Conservation (phyloP, 805 yeast species). For the Kuraishia capsulata region DNA sequence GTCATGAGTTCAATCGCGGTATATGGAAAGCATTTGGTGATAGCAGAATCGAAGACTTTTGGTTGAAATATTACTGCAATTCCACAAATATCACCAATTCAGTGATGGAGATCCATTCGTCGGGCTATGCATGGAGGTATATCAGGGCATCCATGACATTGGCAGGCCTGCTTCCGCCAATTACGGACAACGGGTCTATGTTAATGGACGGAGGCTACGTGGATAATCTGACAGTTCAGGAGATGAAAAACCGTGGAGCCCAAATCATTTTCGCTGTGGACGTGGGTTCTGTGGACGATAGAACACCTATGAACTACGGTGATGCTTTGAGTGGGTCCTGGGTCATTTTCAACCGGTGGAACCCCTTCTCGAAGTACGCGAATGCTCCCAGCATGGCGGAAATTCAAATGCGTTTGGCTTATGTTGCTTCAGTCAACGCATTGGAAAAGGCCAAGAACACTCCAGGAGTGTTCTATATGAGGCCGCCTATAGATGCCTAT, state of each 20-base stretch:
- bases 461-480: conserved; percentile 75
- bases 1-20: conserved; percentile 94
- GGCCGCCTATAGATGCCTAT: conserved; percentile 91
- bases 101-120: conserved; percentile 86
- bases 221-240: conserved; percentile 86
- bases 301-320: conserved; percentile 84
- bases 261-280: conserved; percentile 84
- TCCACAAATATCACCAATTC: conserved; percentile 94
- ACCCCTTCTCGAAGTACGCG: conserved; percentile 82
- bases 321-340: conserved; percentile 89
- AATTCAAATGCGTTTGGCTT: conserved; percentile 85
- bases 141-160: conserved; percentile 94
- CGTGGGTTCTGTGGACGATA: conserved; percentile 91
- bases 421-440: conserved; percentile 92
- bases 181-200: conserved; percentile 88
- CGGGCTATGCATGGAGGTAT: conserved; percentile 93
- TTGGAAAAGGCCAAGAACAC: conserved; percentile 77
- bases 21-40: conserved; percentile 96
- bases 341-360: conserved; percentile 81
- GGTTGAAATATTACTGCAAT: conserved; percentile 84
- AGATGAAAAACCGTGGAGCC: conserved; percentile 88
- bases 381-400: conserved; percentile 93
- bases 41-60: conserved; percentile 87
- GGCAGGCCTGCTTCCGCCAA: conserved; percentile 87
- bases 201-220: conserved; percentile 93